Evolutionary conservation across 352 stramenopile genomes (phyloP), one percentile per base, ranked within the genome.

Genomic region (Pythium brachiatum): DNA sequence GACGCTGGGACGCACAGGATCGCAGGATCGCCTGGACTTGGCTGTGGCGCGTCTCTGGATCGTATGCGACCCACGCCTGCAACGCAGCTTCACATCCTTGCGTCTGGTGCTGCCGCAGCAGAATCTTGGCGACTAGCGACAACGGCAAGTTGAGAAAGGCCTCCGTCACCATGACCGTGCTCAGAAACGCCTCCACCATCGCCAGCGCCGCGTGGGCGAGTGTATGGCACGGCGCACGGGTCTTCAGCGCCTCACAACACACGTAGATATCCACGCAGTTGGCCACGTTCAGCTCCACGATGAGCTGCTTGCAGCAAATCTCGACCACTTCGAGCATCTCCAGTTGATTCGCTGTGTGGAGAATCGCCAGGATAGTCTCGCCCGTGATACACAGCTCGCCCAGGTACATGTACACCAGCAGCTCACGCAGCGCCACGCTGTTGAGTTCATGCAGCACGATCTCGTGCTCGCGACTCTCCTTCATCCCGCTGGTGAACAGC

Each of bases 191-290:
- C 39, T 87, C 74, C 53, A 89, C 80, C 74, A 88, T 89, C 0
- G 79, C 76, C 16, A 74, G 46, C 13, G 83, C 80, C 4, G 79
- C 79, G n/a, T 79, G 72, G 15, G 78, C 74, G 29, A 92, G 68
- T 18, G 84, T 53, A 5, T 70, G 64, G 41, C 83, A 92, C 7
- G 73, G 66, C 15, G 67, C 38, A 3, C 79, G 72, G 47, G 83
- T 75, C 66, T 78, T 75, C 18, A 92, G 71, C 41, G 64, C 73
- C 26, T 85, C 77, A 44, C 78, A 88, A 47, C 79, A 86, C 26
- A 89, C 59, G 55, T 81, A 92, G 54, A 92, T 88, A 56, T 92
- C 79, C 21, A 89, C 75, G 53, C 83, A 90, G 54, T 89, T 92
- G 59, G 62, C 44, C 21, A 90, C 70, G 27, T 62, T 74, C 13